These are phyloP conservation scores for Dactylellina leptospora DNA, from an alignment of 2,329 filamentous ascomycete genomes.

Conservation along the genomic window DNA sequence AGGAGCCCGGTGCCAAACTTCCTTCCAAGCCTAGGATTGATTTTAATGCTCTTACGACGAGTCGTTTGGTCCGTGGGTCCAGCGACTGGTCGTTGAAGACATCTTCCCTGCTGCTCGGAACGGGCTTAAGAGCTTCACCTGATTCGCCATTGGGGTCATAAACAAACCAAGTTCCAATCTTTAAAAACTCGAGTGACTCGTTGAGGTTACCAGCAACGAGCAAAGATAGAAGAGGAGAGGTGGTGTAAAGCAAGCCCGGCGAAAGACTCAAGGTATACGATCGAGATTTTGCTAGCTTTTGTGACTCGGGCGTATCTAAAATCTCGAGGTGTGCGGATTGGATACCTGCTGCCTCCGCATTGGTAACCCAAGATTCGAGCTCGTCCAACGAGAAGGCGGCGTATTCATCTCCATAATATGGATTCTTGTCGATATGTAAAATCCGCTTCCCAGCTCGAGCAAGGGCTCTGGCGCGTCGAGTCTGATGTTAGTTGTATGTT, in stretches of 20 bases:
- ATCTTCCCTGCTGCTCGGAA: slow-evolving; percentile 90
- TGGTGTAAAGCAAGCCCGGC: slow-evolving; percentile 85
- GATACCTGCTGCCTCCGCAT: background rate
- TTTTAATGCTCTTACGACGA: slow-evolving; percentile 91
- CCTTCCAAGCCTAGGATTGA: slow-evolving; percentile 75
- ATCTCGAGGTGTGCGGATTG: slow-evolving; percentile 15
- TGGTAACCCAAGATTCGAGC: slow-evolving; percentile 49
- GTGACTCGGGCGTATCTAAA: slow-evolving; percentile 6
- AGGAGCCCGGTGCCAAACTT: slow-evolving; percentile 70
- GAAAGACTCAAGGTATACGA: slow-evolving; percentile 84
- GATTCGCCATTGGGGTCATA: slow-evolving; percentile 61
- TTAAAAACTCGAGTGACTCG: slow-evolving; percentile 89
- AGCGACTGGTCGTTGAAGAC: slow-evolving; percentile 82
- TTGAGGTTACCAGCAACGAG: slow-evolving; percentile 91
- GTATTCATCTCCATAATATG: slow-evolving; percentile 55
- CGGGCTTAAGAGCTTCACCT: slow-evolving; percentile 68
- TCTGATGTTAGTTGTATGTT: slow-evolving; percentile 1
- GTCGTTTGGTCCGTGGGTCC: slow-evolving; percentile 80
- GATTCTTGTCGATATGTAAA: slow-evolving; percentile 55
- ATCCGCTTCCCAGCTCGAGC: slow-evolving; percentile 55
- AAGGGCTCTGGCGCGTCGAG: slow-evolving; percentile 53
- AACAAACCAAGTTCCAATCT: slow-evolving; percentile 92
- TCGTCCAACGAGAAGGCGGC: slow-evolving; percentile 55
- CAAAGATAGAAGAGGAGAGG: slow-evolving; percentile 77
- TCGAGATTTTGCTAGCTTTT: slow-evolving; percentile 70